Evolutionary conservation across 2,329 filamentous ascomycete genomes (phyloP), one percentile per base, ranked within the genome.

Genomic region (Ambrosiella xylebori): DNA sequence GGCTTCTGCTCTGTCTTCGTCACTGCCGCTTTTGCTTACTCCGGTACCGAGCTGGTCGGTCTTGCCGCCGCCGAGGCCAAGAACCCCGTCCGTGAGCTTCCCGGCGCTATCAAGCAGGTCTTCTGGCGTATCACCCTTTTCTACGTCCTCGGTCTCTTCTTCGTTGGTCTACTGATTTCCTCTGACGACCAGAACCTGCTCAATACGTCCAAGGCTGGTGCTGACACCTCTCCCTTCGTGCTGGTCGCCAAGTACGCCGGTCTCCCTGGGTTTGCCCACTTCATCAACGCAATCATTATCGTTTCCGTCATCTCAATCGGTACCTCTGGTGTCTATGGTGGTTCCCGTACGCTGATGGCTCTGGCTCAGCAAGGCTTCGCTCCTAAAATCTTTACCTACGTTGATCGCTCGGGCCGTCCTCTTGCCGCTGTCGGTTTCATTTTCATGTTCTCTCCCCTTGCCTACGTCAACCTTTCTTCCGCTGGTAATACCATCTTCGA

Each of bases 81-180:
- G 3, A 85, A 86, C 65, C 84, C 84, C 0, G 76, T 80, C 62
- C 81, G 86, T 66, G 79, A 82, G 0, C 76, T 94, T 0, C 88
- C 88, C 0, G 83, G 81, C 19, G 87, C 88, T 1, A 81, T 89
- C 65, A 91, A 89, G 72, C 86, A 91, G 69, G 85, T 76, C 38
- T 76, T 76, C 63, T 76, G 73, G 74, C 72, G 74, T 65, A 74
- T 76, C 62, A 73, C 72, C n/a, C 66, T 76, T 47, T 76, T 76
- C 64, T 77, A 76, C 62, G 66, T 76, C 44, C 62, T 77, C 0
- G 73, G 73, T 45, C 70, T 76, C n/a, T 73, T 73, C 59, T 73
- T 75, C 47, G 70, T 76, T 54, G 74, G 74, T 7, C 66, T 77
- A 12, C 68, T 76, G 2, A 67, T 76, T 61, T 68, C 69, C 57